phyloP scores from a whole-genome alignment of 306 rosid species.

The Casuarina glauca region DNA sequence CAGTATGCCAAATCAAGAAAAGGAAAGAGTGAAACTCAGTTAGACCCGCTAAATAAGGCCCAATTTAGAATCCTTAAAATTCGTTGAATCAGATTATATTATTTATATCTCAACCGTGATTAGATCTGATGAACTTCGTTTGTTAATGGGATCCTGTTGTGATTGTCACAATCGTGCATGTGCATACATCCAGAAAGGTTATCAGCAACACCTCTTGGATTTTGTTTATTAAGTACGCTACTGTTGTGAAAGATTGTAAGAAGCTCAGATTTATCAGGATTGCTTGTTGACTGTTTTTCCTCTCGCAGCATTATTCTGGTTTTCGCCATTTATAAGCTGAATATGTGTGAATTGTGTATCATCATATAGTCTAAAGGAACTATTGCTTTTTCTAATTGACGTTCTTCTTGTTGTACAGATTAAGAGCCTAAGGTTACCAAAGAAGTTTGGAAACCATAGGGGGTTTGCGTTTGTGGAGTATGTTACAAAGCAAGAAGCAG shows the following conservation, averaged over 20 bases:
- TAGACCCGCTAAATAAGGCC: too few species aligned
- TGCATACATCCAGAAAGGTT: not conserved
- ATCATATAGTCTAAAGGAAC: not conserved
- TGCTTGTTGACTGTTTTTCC: not conserved
- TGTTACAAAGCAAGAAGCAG: conserved; percentile 85
- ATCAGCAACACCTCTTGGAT: not conserved
- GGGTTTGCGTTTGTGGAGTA: conserved; percentile 94
- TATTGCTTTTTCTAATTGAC: not conserved
- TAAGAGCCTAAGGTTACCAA: conserved; percentile 86
- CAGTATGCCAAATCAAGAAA: too few species aligned
- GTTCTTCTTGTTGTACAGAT: conserved; percentile 45
- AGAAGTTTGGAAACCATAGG: conserved; percentile 82
- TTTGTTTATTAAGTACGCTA: not conserved
- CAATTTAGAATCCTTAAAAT: too few species aligned
- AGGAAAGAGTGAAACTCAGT: too few species aligned
- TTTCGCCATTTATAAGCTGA: not conserved
- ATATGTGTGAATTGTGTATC: not conserved
- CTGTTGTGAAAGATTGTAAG: not conserved
- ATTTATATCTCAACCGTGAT: too few species aligned
- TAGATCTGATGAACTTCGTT: too few species aligned
- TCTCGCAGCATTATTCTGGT: not conserved
- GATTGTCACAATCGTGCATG: too few species aligned
- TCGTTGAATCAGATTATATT: too few species aligned
- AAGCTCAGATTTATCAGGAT: not conserved
- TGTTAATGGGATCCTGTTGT: too few species aligned